phyloP scores from a whole-genome alignment of 2,329 filamentous ascomycete genomes.

The Pseudogymnoascus sp. region DNA sequence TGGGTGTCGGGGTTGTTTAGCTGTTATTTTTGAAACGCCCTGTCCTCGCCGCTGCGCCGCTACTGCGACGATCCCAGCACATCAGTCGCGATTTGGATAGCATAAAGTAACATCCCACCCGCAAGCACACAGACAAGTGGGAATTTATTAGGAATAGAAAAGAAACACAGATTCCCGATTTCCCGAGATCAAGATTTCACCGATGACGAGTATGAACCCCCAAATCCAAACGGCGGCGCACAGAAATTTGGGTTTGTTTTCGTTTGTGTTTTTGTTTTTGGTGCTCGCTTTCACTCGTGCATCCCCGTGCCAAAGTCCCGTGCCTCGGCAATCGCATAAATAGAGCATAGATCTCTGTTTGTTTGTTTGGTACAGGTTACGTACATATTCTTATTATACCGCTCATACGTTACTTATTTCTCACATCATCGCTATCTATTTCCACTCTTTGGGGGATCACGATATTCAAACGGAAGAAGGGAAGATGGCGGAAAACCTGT shows the following conservation, averaged over 20 bases:
- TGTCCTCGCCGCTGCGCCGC: not conserved
- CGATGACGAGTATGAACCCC: not conserved
- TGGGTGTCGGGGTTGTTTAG: not conserved
- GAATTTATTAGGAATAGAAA: constrained; percentile 5
- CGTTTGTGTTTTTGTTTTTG: not conserved
- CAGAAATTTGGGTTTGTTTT: not conserved
- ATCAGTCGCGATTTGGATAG: not conserved
- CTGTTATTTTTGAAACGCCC: not conserved
- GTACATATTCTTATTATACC: not conserved
- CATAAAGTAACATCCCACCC: not conserved
- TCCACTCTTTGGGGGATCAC: not conserved
- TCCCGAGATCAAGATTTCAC: not conserved
- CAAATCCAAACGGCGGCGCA: not conserved
- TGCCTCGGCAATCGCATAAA: not conserved
- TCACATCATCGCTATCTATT: not conserved
- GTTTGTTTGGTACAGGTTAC: constrained; percentile 1
- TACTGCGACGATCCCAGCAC: not conserved
- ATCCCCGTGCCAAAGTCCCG: not conserved
- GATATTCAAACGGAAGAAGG: not conserved
- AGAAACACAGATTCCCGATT: not conserved
- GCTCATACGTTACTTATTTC: not conserved
- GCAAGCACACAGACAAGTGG: not conserved
- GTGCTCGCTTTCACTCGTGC: not conserved
- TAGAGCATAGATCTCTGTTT: not conserved
- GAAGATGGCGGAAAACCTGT: not conserved